Conservation (phyloP, 768 basidiomycete genomes). For the Tricholoma matsutake region DNA sequence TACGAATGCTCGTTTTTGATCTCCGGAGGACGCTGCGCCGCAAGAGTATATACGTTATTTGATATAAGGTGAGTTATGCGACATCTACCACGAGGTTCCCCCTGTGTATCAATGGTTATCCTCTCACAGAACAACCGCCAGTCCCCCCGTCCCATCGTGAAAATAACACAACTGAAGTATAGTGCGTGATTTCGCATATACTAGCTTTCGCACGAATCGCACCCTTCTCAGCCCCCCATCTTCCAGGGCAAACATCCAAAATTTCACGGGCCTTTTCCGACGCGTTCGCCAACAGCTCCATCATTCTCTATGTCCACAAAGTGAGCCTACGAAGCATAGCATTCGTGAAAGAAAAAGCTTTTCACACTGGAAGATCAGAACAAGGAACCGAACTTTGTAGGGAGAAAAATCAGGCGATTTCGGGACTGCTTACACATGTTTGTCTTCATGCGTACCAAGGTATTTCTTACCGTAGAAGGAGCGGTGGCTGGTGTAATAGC, state of each 20-base stretch:
- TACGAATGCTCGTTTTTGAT: too few species aligned
- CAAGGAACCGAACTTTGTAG: not conserved
- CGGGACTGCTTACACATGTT: constrained; percentile 1
- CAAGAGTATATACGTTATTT: not conserved
- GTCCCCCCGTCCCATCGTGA: not conserved
- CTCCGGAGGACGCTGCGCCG: not conserved
- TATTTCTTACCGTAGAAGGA: constrained; percentile 20
- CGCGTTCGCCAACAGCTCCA: not conserved
- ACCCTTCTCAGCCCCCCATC: not conserved
- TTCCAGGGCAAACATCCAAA: not conserved
- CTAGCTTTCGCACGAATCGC: not conserved
- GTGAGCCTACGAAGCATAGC: not conserved
- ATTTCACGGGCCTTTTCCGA: not conserved
- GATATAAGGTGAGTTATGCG: not conserved
- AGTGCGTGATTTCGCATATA: not conserved
- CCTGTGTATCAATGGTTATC: not conserved
- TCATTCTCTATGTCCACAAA: not conserved
- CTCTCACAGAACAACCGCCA: not conserved
- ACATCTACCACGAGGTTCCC: not conserved
- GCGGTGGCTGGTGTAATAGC: constrained; percentile 22
- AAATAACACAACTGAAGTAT: not conserved
- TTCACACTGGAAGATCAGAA: not conserved
- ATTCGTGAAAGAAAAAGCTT: not conserved
- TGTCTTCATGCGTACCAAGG: constrained; percentile 19
- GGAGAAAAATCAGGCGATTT: not conserved